Base-by-base conservation (phyloP, 768 basidiomycete species). In the Rhodotorula graminis region DNA sequence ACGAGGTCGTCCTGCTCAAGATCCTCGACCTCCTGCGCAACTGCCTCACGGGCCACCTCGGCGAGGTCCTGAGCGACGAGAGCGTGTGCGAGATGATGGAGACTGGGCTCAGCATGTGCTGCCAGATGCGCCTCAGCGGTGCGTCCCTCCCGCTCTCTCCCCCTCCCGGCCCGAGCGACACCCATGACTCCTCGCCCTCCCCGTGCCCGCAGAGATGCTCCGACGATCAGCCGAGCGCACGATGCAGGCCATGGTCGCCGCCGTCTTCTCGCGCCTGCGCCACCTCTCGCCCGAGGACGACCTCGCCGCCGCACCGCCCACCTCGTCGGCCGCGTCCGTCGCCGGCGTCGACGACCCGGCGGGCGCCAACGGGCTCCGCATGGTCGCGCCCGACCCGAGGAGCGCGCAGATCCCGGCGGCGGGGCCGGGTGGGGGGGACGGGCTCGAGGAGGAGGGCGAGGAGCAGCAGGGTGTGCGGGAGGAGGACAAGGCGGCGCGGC, bases 41-140 rank as follows among this genome's bases (percentile, higher is more conserved):
- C 65, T 46, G 64, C 33, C 60, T 78, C 10, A 85, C 87, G 64
- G 82, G 81, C 68, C 49, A 71, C 21, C 87, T 91, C 42, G 89
- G 91, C 1, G 80, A 82, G n/a, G 83, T 84, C 18, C 85, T 98
- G 49, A 92, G 91, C 40, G 95, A 99, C 78, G 87, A 96, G 65
- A 92, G 93, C 80, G 89, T 98, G 25, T 99, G 96, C 80, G 96
- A 97, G 82, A 93, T 99, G 89, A 83, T 99, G 77, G 96, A 99
- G 81, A 95, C 94, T 2, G 95, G 97, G 10, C 82, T 99, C 76
- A 95, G 93, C 19, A 97, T 95, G 62, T 93, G 93, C 76, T 97
- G 95, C 81, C 91, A 97, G 80, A 94, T 96, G 87, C 85, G 96
- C 66, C 84, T 97, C n/a, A 91, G 91, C 78, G 93, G 93, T 95